Evolutionary conservation across 768 basidiomycete species (phyloP).

Genomic region (Leccinum subgranulosum): DNA sequence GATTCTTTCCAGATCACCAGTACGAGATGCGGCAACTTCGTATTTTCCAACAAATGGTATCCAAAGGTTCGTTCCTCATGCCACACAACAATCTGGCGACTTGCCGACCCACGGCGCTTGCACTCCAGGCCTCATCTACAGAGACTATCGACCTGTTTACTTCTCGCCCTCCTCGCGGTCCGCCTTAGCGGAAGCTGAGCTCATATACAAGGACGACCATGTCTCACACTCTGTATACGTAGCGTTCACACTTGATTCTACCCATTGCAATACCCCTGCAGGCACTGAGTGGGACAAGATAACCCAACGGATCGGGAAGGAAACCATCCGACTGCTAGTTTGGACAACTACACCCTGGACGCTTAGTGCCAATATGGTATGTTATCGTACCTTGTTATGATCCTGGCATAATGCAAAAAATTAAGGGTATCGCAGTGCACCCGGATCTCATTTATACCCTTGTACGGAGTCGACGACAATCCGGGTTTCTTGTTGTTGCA

Average conservation of each 20-base stretch:
- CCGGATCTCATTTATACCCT: slow-evolving; percentile 66
- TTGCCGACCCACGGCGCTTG: not conserved
- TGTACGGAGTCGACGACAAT: slow-evolving; percentile 33
- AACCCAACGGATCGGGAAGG: slow-evolving; percentile 33
- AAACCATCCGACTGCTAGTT: slow-evolving; percentile 58
- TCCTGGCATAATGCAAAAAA: not conserved
- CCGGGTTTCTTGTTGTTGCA: slow-evolving; percentile 45
- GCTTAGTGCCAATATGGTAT: slow-evolving; percentile 90
- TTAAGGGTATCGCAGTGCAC: slow-evolving; percentile 86
- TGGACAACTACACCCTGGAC: slow-evolving; percentile 99
- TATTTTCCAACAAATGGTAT: slow-evolving; percentile 86
- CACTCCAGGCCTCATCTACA: slow-evolving; percentile 68
- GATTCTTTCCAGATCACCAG: slow-evolving; percentile 55
- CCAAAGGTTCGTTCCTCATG: slow-evolving; percentile 51
- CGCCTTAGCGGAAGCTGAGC: slow-evolving; percentile 92
- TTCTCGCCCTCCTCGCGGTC: slow-evolving; percentile 95
- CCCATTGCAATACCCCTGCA: slow-evolving; percentile 9
- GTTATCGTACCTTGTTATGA: slow-evolving; percentile 14
- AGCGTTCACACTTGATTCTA: slow-evolving; percentile 58
- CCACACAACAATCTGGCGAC: not conserved
- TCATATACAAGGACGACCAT: slow-evolving; percentile 87
- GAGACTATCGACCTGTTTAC: slow-evolving; percentile 86
- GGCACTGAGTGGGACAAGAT: slow-evolving; percentile 10
- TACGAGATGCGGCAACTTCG: slow-evolving; percentile 88
- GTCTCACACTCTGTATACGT: slow-evolving; percentile 87